These are phyloP conservation scores for Aschersonia sp. DNA, from an alignment of 2,329 filamentous ascomycete species.

Conservation along the genomic window DNA sequence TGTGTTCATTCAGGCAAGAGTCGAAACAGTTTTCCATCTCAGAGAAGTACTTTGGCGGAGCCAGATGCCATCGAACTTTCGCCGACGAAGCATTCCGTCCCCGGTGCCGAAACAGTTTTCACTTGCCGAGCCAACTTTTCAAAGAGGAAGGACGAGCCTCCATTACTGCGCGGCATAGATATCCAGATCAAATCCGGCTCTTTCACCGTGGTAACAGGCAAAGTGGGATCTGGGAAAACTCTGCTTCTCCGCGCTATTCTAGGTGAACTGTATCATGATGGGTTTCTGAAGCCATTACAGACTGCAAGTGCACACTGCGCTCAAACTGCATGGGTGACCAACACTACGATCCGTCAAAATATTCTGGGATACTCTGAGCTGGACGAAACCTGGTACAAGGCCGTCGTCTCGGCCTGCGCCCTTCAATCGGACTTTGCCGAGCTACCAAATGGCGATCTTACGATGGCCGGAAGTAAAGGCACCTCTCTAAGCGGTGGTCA, in stretches of 20 bases:
- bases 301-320: conserved; percentile 13
- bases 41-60: too few relatives aligned
- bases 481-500: neutral
- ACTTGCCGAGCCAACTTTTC: too few relatives aligned
- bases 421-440: conserved; percentile 15
- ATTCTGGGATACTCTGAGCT: conserved; percentile 19
- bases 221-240: neutral
- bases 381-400: conserved; percentile 16
- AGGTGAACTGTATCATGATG: neutral
- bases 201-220: neutral
- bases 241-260: neutral
- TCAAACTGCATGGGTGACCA: conserved; percentile 17
- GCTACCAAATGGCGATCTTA: conserved; percentile 15
- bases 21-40: too few relatives aligned
- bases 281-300: conserved; percentile 1
- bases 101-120: too few relatives aligned
- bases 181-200: neutral
- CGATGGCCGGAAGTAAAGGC: neutral
- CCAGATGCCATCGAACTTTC: too few relatives aligned
- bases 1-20: neutral
- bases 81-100: too few relatives aligned
- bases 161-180: neutral
- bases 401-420: conserved; percentile 19
- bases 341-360: conserved; percentile 20
- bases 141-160: neutral